Evolutionary conservation across 2,329 filamentous ascomycete genomes (phyloP).

Genomic region (Nothopassalora personata): DNA sequence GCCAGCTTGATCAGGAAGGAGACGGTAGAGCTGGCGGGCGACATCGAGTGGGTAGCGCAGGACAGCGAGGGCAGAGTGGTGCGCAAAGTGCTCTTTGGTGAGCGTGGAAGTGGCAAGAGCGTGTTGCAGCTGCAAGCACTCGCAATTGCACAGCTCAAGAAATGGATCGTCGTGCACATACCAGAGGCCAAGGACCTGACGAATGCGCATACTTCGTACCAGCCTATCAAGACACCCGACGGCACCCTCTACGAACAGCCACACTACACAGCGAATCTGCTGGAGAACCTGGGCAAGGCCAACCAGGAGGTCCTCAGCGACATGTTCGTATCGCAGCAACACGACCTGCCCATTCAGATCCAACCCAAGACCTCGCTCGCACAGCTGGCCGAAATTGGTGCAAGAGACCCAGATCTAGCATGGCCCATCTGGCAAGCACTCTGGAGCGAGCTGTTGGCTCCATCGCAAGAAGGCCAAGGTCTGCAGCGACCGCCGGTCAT

Average conservation of each 20-base stretch:
- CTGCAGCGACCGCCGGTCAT: conserved; percentile 58
- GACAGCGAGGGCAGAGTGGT: conserved; percentile 44
- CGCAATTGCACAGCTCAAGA: conserved; percentile 71
- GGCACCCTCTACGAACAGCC: conserved; percentile 66
- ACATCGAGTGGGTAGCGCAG: conserved; percentile 31
- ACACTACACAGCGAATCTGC: conserved; percentile 66
- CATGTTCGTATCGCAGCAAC: conserved; percentile 48
- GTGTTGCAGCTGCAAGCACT: conserved; percentile 78
- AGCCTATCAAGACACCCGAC: conserved; percentile 54
- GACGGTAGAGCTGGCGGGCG: conserved; percentile 61
- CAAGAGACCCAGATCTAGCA: conserved; percentile 68
- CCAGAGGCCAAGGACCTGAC: conserved; percentile 87
- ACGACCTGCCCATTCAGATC: conserved; percentile 56
- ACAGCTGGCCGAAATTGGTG: conserved; percentile 62
- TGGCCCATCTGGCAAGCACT: conserved; percentile 77
- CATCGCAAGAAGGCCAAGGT: conserved; percentile 35
- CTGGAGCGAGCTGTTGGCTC: conserved; percentile 68
- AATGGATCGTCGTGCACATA: conserved; percentile 84
- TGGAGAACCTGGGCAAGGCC: conserved; percentile 66
- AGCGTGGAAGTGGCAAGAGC: conserved; percentile 76
- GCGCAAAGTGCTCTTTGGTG: conserved; percentile 66
- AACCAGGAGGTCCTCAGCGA: conserved; percentile 61
- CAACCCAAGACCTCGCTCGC: conserved; percentile 58
- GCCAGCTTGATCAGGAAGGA: conserved; percentile 73
- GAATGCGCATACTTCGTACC: conserved; percentile 75